Evolutionary conservation across 495 filamentous ascomycete species (phyloP).

Genomic region (Tuber brumale): DNA sequence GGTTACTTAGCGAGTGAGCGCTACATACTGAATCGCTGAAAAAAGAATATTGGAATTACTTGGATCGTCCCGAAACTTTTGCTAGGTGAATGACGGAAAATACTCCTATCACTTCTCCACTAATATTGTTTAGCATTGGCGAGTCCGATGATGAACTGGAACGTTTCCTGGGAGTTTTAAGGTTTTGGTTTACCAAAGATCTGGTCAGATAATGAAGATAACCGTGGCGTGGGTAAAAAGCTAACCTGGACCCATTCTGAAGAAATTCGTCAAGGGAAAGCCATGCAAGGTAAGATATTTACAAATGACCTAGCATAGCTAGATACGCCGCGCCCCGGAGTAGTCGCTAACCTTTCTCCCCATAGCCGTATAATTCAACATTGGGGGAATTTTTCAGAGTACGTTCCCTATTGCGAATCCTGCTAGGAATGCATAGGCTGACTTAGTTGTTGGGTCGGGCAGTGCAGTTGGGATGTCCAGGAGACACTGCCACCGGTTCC

Average conservation of each 20-base stretch:
- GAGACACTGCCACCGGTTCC: slow-evolving; percentile 47
- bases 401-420: slow-evolving; percentile 40
- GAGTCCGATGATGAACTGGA: slow-evolving; percentile 85
- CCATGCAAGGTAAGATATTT: slow-evolving; percentile 62
- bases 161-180: slow-evolving; percentile 83
- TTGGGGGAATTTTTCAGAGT: slow-evolving; percentile 97
- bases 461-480: slow-evolving; percentile 92
- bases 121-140: slow-evolving; percentile 63
- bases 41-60: slow-evolving; percentile 94
- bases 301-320: background rate
- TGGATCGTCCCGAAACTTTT: slow-evolving; percentile 93
- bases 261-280: slow-evolving; percentile 97
- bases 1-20: slow-evolving; percentile 15
- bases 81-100: slow-evolving; percentile 51
- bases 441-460: slow-evolving; percentile 20
- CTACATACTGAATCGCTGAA: background rate
- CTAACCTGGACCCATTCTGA: slow-evolving; percentile 7
- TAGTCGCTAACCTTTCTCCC: background rate
- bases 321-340: background rate
- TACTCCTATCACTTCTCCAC: slow-evolving; percentile 7
- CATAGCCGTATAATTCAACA: slow-evolving; percentile 81
- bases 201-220: slow-evolving; percentile 50
- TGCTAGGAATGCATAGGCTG: slow-evolving; percentile 15
- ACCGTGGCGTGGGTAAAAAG: background rate
- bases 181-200: slow-evolving; percentile 99